Evolutionary conservation across 2,329 filamentous ascomycete species (phyloP).

Genomic region (Cryphonectria parasitica): DNA sequence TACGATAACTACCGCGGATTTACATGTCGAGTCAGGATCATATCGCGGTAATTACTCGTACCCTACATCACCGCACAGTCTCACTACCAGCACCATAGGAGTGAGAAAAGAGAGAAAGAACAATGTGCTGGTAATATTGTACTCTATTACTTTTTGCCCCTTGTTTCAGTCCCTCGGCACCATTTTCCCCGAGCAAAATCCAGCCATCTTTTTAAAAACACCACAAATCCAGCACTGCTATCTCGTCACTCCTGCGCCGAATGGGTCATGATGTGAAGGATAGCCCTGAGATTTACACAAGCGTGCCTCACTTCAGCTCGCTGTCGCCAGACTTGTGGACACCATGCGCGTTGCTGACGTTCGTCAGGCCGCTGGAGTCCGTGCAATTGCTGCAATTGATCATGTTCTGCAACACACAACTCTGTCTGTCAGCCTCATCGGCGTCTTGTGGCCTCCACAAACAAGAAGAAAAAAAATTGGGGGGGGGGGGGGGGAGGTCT

Average conservation of each 20-base stretch:
- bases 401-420: constrained; percentile 5
- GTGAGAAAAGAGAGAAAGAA: too few relatives aligned
- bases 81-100: too few relatives aligned
- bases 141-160: neutral
- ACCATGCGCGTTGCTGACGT: constrained; percentile 18
- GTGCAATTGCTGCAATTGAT: constrained; percentile 26
- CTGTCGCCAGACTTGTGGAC: constrained; percentile 15
- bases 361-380: constrained; percentile 22
- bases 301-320: constrained; percentile 16
- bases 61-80: too few relatives aligned
- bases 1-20: neutral
- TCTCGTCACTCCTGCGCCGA: neutral
- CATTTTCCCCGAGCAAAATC: neutral
- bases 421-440: neutral
- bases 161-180: neutral
- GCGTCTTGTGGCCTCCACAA: neutral
- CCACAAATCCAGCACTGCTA: neutral
- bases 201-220: neutral
- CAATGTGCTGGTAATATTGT: neutral
- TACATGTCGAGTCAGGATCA: too few relatives aligned
- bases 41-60: too few relatives aligned
- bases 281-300: neutral
- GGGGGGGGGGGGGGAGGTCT: neutral
- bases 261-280: neutral
- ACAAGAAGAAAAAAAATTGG: too few relatives aligned